Evolutionary conservation across 140 eudicot species (phyloP), one percentile per base, ranked within the genome.

Genomic region (Ambrosia hybrid): DNA sequence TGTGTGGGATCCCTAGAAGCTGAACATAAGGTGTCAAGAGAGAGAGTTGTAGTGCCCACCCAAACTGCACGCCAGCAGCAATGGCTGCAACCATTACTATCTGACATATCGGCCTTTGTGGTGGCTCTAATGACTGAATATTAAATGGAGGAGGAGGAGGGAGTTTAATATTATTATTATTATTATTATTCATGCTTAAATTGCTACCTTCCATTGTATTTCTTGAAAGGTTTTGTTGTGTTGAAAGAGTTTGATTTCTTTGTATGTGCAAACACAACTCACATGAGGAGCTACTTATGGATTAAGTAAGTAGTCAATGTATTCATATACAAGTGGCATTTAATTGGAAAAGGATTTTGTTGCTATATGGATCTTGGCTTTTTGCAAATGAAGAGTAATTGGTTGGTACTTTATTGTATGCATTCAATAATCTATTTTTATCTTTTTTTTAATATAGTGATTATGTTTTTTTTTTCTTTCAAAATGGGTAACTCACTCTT

Each of bases 31-130:
- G 97, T 0, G 96, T 88, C 17, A 91, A 77, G 6, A 91, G 56
- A 9, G 97, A 91, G 16, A 91, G 88, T 72, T 88, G 97, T 7
- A 91, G 82, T 14, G 97, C 97, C 97, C 97, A 91, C 46, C 97
- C 97, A 55, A 91, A 91, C 65, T 91, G 97, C 0, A 91, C 79
- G 4, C 97, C 97, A 56, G 96, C 93, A 4, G 96, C 97, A 49
- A 91, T 88, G 34, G 87, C 83, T 13, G 97, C 91, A 37, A 91
- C 96, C 55, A 82, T 53, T 38, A 86, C 12, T 3, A 83, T 46
- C 11, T 87, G 85, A 57, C 82, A 49, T 7, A 85, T 21, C 30
- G 95, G 82, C 34, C 73, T 60, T 1, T 71, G 72, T 9, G 79
- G 64, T 3, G 72, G 36, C 57, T 56, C 62, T 26, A 79, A 52